phyloP scores from a whole-genome alignment of 495 filamentous ascomycete genomes.

The Collariella sp. region DNA sequence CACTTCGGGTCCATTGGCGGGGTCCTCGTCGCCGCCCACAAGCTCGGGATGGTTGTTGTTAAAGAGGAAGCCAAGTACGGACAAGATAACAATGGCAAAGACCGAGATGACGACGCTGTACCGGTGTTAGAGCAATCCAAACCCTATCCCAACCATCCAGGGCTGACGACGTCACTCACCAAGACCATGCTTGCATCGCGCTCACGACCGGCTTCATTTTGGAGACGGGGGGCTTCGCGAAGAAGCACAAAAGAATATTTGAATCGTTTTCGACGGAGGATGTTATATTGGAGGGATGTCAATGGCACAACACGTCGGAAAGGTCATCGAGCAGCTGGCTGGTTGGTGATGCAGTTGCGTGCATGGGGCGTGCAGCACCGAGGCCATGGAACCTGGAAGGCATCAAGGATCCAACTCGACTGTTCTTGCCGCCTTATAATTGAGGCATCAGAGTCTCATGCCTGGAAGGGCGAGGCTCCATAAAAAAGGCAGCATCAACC shows the following conservation, averaged over 20 bases:
- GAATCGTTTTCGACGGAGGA: not conserved
- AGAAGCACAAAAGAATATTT: not conserved
- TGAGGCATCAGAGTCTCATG: no score
- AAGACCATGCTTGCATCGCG: conserved; percentile 87
- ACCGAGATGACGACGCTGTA: conserved; percentile 76
- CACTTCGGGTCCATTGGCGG: conserved; percentile 63
- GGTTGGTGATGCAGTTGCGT: no score
- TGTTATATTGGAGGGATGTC: not conserved
- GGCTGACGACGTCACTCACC: conserved; percentile 42
- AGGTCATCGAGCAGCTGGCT: no score
- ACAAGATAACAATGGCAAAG: conserved; percentile 84
- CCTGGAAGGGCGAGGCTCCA: no score
- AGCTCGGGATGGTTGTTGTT: conserved; percentile 68
- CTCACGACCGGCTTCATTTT: conserved; percentile 89
- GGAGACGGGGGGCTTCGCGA: conserved; percentile 13
- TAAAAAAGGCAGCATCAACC: no score
- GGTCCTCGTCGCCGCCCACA: conserved; percentile 66
- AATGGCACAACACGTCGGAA: not conserved
- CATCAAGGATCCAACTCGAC: no score
- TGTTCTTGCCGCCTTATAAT: no score
- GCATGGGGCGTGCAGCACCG: no score
- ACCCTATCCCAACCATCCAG: not conserved
- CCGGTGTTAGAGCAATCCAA: not conserved
- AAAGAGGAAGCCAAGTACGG: conserved; percentile 71
- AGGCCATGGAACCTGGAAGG: no score